Evolutionary conservation across 345 rosid genomes (phyloP), one percentile per base, ranked within the genome.

Genomic region (Dipteronia dyeriana): DNA sequence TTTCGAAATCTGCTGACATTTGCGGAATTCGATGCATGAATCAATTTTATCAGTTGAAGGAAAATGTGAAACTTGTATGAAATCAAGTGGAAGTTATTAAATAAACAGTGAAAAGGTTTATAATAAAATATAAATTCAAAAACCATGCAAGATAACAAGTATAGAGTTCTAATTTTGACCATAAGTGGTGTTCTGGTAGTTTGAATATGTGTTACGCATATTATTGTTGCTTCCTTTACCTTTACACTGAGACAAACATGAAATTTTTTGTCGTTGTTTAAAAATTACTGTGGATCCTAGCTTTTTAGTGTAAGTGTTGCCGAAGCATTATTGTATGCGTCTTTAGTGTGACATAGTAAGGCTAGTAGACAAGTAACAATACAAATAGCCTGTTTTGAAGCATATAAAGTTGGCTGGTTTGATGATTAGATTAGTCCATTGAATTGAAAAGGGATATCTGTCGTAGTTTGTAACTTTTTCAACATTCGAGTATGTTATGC

Each of bases 1-100:
- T n/a, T 71, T 70, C n/a, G 20, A 56, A 54, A 71, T 71, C 22
- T 71, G 20, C 26, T 53, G 74, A n/a, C 19, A 54, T 47, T 51
- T 53, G 31, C 34, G 10, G 11, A 12, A 57, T 47, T 34, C 34
- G 7, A 34, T 34, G 38, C 38, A 4, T 29, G 0, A 70, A 49
- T 68, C 8, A 51, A 19, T 54, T 51, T 70, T 22, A 53, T 41
- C 19, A 53, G 5, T 26, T 26, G 11, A 53, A 70, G 61, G 56
- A 54, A 29, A 70, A 70, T 19, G 29, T 23, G 59, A 14, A 51
- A 25, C 39, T 14, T 19, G 20, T 25, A 34, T 17, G 11, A 19
- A 25, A 20, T 23, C 20, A 7, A 12, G 47, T 22, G 45, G 56
- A 45, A 43, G 59, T 16, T 49, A 23, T 25, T 26, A 47, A 47